These are phyloP conservation scores for Cymbopogon citratus DNA, from an alignment of 176 grass and related monocot species.

Conservation along the genomic window DNA sequence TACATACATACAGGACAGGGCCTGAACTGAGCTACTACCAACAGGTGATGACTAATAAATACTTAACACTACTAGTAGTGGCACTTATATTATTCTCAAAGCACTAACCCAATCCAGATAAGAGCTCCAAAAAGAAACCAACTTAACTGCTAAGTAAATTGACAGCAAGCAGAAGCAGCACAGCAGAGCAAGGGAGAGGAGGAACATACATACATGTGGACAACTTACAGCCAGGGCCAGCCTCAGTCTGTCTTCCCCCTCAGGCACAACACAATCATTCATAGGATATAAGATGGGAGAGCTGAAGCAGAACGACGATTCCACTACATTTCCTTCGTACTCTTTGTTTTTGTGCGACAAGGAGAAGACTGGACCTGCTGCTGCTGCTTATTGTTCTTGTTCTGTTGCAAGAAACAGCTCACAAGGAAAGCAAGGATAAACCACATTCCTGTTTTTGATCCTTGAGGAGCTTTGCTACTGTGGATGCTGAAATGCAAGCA, in stretches of 20 bases:
- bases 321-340: neutral
- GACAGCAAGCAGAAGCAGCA: slow-evolving; percentile 13
- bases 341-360: neutral
- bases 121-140: neutral
- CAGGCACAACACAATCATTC: neutral
- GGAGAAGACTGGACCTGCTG: neutral
- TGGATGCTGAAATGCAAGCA: neutral
- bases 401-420: neutral
- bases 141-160: neutral
- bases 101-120: slow-evolving; percentile 43
- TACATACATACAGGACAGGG: slow-evolving; percentile 1
- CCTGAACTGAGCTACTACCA: slow-evolving; percentile 2
- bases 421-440: neutral
- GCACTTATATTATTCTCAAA: too few species aligned
- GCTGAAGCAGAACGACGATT: neutral
- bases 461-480: neutral
- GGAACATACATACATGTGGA: neutral
- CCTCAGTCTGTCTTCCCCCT: neutral
- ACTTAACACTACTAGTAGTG: neutral
- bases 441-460: neutral
- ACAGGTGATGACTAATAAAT: neutral
- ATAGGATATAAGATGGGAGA: neutral
- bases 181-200: neutral
- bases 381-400: neutral
- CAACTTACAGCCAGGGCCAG: slow-evolving; percentile 17